Base-by-base conservation (phyloP, 2,329 filamentous ascomycete species). In the Cladosporium austrohemisphaericum region DNA sequence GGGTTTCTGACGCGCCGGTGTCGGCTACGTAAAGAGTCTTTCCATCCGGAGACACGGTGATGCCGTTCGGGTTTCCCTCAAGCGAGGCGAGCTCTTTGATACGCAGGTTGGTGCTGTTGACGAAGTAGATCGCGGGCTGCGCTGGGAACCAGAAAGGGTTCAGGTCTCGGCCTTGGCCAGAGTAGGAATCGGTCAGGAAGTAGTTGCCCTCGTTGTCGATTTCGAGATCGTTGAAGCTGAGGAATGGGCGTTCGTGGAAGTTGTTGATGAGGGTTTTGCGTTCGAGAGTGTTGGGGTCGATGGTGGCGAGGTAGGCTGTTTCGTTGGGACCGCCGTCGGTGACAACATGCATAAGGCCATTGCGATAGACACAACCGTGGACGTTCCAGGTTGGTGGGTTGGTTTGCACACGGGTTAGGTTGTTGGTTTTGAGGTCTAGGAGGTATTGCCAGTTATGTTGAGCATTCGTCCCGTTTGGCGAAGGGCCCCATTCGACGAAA, bases 231-330 rank as follows among this genome's bases (percentile, higher is more conserved):
- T 83, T 83, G 3, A 81, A 65, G 0, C 79, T 81, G 61, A 76
- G 81, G 64, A 83, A 81, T 38, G 79, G 63, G 71, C 79, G 73
- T 6, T 81, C 80, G 29, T 78, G 78, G 59, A 70, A 84, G 61
- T 79, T 81, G 59, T 80, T 80, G 11, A 84, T 50, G 5, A 84
- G 64, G 0, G 55, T 45, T 26, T 53, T 53, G n/a, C 53, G 46
- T 13, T 49, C 43, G 4, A 40, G 33, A 5, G 51, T 53, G 14
- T 52, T 57, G 7, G 54, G 53, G 7, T 55, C 51, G 26, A 53
- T 31, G 20, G 57, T 53, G 26, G 54, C 29, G 18, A 53, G 50
- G 31, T 52, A 54, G 7, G 61, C 52, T 5, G 56, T 57, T 14
- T 59, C 56, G 2, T 55, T 55, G 18, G 57, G 18, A 22, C 54